Conservation (phyloP, 768 basidiomycete genomes). For the Termitomyces sp. region DNA sequence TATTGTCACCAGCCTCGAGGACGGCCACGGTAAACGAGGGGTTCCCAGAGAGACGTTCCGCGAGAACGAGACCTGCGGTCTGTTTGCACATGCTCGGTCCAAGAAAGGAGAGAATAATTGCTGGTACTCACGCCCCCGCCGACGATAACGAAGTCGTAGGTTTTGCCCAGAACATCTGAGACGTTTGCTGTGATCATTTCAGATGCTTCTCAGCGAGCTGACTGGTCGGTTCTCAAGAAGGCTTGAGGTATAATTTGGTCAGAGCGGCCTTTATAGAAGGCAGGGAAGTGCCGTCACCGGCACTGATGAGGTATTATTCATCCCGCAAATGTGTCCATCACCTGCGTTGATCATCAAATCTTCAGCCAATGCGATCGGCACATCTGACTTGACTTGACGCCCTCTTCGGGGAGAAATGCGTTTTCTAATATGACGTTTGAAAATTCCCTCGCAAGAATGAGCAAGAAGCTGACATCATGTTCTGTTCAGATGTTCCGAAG, state of each 20-base stretch:
- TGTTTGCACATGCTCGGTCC: not conserved
- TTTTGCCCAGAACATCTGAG: constrained; percentile 13
- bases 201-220: not conserved
- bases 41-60: constrained; percentile 36
- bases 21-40: constrained; percentile 30
- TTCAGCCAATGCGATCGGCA: not conserved
- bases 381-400: not conserved
- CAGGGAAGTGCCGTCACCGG: not conserved
- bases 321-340: not conserved
- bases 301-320: too few relatives aligned
- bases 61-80: constrained; percentile 35
- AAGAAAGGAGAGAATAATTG: not conserved
- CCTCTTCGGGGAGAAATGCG: not conserved
- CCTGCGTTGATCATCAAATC: not conserved
- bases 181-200: constrained; percentile 7
- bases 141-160: constrained; percentile 26
- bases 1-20: constrained; percentile 28
- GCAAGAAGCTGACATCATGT: not conserved
- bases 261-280: not conserved
- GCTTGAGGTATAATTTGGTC: not conserved
- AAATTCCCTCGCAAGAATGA: not conserved
- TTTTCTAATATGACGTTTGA: too few relatives aligned
- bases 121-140: constrained; percentile 19
- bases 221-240: not conserved
- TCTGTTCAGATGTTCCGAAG: not conserved